These are phyloP conservation scores for Pseudogymnoascus destructans DNA, from an alignment of 2,329 filamentous ascomycete genomes.

Conservation along the genomic window DNA sequence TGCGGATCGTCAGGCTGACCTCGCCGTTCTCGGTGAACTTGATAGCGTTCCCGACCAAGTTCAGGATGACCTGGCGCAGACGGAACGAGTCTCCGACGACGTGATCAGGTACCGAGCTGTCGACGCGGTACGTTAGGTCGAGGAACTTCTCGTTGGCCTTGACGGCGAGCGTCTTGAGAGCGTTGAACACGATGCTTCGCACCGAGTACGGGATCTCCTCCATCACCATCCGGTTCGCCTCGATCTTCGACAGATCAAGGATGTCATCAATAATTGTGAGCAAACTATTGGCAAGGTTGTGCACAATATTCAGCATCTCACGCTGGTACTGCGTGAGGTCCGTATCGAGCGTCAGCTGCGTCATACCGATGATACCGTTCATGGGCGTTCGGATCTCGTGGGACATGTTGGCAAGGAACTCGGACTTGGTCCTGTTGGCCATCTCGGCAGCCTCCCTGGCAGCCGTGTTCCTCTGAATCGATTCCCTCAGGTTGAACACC, in stretches of 20 bases:
- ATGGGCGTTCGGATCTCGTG: conserved; percentile 93
- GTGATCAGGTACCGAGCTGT: conserved; percentile 85
- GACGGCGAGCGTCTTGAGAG: conserved; percentile 89
- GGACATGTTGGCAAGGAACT: conserved; percentile 97
- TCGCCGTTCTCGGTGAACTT: conserved; percentile 97
- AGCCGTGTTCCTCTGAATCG: conserved; percentile 91
- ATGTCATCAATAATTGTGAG: conserved; percentile 92
- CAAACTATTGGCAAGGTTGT: conserved; percentile 89
- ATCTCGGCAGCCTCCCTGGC: conserved; percentile 91
- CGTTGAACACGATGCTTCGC: conserved; percentile 90
- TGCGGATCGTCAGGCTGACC: conserved; percentile 83
- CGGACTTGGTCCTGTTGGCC: conserved; percentile 95
- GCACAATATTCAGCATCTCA: conserved; percentile 97
- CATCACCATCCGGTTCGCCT: conserved; percentile 95
- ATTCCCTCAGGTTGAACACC: conserved; percentile 90
- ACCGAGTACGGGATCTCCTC: conserved; percentile 95
- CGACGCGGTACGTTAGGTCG: conserved; percentile 84
- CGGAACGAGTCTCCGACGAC: conserved; percentile 95
- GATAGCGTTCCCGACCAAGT: conserved; percentile 94
- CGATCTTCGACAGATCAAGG: conserved; percentile 65
- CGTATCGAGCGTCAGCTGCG: conserved; percentile 87
- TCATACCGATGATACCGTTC: conserved; percentile 98
- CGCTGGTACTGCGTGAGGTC: conserved; percentile 89
- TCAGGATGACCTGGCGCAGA: conserved; percentile 89
- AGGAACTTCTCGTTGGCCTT: conserved; percentile 94